These are phyloP conservation scores for Balakata baccata DNA, from an alignment of 345 rosid genomes.

Conservation along the genomic window DNA sequence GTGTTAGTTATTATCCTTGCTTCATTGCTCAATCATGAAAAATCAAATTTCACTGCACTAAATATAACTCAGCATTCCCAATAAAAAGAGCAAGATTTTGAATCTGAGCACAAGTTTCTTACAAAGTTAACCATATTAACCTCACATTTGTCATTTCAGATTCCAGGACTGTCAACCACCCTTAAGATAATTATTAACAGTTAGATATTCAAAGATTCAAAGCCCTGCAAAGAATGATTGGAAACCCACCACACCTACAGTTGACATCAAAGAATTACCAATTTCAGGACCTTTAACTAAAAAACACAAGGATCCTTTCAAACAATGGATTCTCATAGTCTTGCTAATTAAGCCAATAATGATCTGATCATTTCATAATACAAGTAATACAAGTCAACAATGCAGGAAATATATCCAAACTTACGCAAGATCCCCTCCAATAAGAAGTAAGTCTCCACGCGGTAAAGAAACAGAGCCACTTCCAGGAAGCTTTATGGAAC, in stretches of 20 bases:
- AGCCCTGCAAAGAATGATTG: background rate
- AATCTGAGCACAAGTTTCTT: background rate
- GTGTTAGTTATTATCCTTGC: background rate
- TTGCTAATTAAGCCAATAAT: slow-evolving; percentile 8
- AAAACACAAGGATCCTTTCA: background rate
- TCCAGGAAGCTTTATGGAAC: slow-evolving; percentile 37
- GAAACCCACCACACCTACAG: background rate
- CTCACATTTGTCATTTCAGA: too few species aligned
- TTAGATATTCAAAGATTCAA: background rate
- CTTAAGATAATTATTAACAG: background rate
- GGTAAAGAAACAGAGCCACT: slow-evolving; percentile 51
- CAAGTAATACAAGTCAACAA: background rate
- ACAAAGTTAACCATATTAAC: background rate
- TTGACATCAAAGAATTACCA: too few species aligned
- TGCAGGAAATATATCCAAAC: slow-evolving; percentile 31
- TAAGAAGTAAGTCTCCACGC: slow-evolving; percentile 72
- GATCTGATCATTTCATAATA: slow-evolving; percentile 4
- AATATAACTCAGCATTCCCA: background rate
- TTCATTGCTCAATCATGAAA: background rate
- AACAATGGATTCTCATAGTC: background rate
- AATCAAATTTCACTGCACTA: background rate
- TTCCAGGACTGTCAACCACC: background rate
- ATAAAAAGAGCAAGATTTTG: background rate
- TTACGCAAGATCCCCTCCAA: slow-evolving; percentile 99
- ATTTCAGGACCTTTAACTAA: too few species aligned